A percentile compares a stretch with the other conserved stretches of the same genome.
phyloP scores from a whole-genome alignment of 305 asterid species.

The Solanum hybrid region DNA sequence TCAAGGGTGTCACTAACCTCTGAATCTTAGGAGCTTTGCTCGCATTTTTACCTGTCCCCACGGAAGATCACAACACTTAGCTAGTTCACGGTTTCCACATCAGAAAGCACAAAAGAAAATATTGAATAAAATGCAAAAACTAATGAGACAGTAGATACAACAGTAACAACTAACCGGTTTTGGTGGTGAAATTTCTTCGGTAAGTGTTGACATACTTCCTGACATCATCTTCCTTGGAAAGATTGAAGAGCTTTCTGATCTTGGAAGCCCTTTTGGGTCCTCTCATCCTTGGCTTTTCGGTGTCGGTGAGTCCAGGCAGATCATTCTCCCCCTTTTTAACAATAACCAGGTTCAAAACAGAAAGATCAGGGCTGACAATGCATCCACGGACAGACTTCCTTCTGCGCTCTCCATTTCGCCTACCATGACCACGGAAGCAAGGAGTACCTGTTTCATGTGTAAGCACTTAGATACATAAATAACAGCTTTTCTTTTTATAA shows the following conservation, averaged over 20 bases:
- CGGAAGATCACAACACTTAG: not conserved
- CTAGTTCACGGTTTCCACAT: not conserved
- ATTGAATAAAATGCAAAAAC: not conserved
- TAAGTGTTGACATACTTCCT: constrained; percentile 32
- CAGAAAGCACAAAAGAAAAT: not conserved
- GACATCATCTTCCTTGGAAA: constrained; percentile 32
- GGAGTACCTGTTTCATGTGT: constrained; percentile 16
- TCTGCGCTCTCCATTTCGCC: constrained; percentile 30
- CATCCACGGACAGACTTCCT: constrained; percentile 37
- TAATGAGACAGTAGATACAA: not conserved
- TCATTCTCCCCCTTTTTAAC: constrained; percentile 34
- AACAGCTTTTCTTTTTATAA: not conserved
- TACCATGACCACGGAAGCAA: constrained; percentile 31
- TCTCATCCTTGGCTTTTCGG: constrained; percentile 35
- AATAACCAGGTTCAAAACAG: constrained; percentile 28
- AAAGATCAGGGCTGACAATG: constrained; percentile 31
- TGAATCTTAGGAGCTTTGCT: constrained; percentile 39
- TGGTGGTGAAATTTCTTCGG: constrained; percentile 23
- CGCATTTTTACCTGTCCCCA: constrained; percentile 17
- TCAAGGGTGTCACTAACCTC: constrained; percentile 32
- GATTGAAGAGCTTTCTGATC: constrained; percentile 29
- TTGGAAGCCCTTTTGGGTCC: constrained; percentile 42
- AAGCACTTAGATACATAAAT: not conserved
- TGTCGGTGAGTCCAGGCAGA: constrained; percentile 31
- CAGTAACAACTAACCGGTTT: not conserved